Evolutionary conservation across 108 stramenopile genomes (phyloP), one percentile per base, ranked within the genome.

Genomic region (Parmales sp.): DNA sequence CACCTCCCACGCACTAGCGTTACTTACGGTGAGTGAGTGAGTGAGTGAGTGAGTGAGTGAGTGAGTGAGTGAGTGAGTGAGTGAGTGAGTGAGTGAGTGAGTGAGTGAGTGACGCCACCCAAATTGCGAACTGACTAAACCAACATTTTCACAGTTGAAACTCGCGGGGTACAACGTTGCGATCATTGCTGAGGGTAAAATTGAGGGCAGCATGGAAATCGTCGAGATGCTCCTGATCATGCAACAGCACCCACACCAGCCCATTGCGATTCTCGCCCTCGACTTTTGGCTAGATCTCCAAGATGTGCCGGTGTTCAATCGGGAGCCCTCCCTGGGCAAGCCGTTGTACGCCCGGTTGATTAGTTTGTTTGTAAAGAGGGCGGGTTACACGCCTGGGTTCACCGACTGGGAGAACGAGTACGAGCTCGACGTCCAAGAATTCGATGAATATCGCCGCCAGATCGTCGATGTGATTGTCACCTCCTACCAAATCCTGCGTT

Each of bases 241-340:
- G 29, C 81, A 82, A 66, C 39, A 67, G 0, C 81, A 82, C 67
- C 83, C 79, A 13, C 65, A 46, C 13, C 75, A 73, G 41, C 63
- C 65, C n/a, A 80, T 73, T 4, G 75, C 78, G 19, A 45, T 78
- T 41, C 67, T 73, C 1, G 76, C 76, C 8, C 65, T 82, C 38
- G 84, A 86, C 63, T 77, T 76, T 37, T 86, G 83, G 83, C 68
- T 86, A 63, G 75, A 79, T 23, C 41, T 86, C 22, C 83, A 83
- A 71, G 83, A 86, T 64, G 74, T 79, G n/a, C 78, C 81, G 36
- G 74, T 72, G 1, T 22, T 37, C 0, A 76, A 78, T 38, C 67
- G 86, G 51, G 76, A 79, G 51, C 65, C 71, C 16, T 31, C 51
- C 22, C 78, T 78, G 64, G 45, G 36, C 29, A 19, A 48, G 31